Conservation (phyloP, 345 rosid species). For the Brassica incana region DNA sequence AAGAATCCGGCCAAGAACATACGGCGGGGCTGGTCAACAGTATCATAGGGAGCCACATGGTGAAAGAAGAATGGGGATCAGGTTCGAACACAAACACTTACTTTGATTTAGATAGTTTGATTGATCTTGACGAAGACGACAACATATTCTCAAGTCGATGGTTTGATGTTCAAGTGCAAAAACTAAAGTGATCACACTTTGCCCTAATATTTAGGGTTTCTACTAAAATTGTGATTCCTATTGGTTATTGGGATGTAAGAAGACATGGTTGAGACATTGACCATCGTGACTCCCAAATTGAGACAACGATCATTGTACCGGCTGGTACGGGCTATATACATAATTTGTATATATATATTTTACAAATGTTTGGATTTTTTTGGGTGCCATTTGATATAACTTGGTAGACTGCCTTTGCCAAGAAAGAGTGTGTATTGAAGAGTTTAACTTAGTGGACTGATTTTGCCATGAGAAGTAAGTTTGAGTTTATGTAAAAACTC, state of each 20-base stretch:
- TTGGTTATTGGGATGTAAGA: not conserved
- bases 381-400: constrained; percentile 17
- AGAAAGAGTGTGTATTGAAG: constrained; percentile 26
- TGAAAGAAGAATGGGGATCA: constrained; percentile 42
- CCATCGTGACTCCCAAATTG: constrained; percentile 5
- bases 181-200: not conserved
- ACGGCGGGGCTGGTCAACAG: constrained; percentile 15
- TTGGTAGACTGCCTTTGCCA: constrained; percentile 24
- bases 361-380: constrained; percentile 4
- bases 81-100: constrained; percentile 34
- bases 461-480: constrained; percentile 18
- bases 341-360: not conserved
- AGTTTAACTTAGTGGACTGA: constrained; percentile 23
- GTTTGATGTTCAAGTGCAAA: constrained; percentile 29
- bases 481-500: constrained; percentile 20
- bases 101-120: constrained; percentile 37
- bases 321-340: not conserved
- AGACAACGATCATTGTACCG: not conserved
- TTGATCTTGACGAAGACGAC: constrained; percentile 30
- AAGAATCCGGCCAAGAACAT: constrained; percentile 12
- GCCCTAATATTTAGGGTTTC: constrained; percentile 3
- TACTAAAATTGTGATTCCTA: not conserved
- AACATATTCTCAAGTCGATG: constrained; percentile 40
- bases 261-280: constrained; percentile 4
- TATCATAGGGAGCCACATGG: constrained; percentile 16